Conservation (phyloP, 2,329 filamentous ascomycete genomes). For the Paraphoma chrysanthemicola region DNA sequence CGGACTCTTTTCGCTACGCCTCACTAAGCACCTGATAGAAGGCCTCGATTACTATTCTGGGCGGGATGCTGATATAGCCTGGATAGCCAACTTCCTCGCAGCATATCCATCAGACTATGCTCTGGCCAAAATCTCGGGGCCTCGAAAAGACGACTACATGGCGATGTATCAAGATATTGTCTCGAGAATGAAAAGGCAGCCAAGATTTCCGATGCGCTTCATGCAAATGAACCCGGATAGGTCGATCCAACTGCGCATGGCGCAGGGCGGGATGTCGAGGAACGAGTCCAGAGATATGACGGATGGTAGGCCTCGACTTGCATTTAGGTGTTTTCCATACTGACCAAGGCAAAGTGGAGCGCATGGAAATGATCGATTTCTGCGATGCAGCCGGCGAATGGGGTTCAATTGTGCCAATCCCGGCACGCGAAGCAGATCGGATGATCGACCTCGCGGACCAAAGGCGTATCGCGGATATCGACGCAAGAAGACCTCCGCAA, state of each 20-base stretch:
- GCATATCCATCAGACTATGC: constrained; percentile 16
- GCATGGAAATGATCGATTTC: constrained; percentile 28
- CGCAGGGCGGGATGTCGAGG: neutral
- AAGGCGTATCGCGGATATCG: constrained; percentile 23
- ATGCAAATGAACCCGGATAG: constrained; percentile 31
- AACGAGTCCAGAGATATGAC: constrained; percentile 6
- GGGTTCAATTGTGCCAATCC: constrained; percentile 33
- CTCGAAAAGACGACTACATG: constrained; percentile 18
- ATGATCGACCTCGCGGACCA: constrained; percentile 26
- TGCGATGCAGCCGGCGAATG: constrained; percentile 35
- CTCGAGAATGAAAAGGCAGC: constrained; percentile 30
- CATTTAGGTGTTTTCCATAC: neutral
- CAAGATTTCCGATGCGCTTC: constrained; percentile 22
- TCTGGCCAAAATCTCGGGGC: constrained; percentile 25
- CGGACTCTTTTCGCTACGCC: constrained; percentile 33
- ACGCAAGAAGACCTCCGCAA: neutral
- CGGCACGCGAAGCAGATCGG: constrained; percentile 18
- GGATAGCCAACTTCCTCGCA: constrained; percentile 27
- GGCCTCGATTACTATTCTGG: constrained; percentile 20
- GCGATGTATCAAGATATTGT: constrained; percentile 22
- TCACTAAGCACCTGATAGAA: constrained; percentile 21
- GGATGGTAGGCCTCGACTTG: constrained; percentile 11
- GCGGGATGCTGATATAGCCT: constrained; percentile 20
- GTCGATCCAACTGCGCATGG: neutral
- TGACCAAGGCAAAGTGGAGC: constrained; percentile 9